Evolutionary conservation across 352 stramenopile species (phyloP).

Genomic region (Nothophytophthora sp.): DNA sequence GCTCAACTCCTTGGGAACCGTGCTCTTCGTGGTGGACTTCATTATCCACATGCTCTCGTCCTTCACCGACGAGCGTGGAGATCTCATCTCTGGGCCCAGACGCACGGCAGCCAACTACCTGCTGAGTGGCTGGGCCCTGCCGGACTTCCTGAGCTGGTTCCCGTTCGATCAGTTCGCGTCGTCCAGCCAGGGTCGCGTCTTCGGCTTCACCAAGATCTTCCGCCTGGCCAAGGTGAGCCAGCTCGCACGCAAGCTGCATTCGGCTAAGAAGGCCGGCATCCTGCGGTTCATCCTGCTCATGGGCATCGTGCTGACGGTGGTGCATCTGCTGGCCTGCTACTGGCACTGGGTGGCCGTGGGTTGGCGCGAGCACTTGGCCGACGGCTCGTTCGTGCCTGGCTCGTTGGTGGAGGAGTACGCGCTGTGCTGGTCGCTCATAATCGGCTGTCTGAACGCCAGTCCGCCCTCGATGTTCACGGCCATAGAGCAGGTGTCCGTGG

Average conservation of each 20-base stretch:
- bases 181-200: conserved; percentile 39
- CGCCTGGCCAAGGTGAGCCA: conserved; percentile 72
- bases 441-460: conserved; percentile 67
- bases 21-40: conserved; percentile 61
- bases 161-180: conserved; percentile 51
- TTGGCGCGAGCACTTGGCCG: conserved; percentile 41
- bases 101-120: conserved; percentile 54
- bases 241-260: conserved; percentile 52
- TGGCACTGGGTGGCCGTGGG: conserved; percentile 57
- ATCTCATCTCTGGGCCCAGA: conserved; percentile 45
- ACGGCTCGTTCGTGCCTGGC: conserved; percentile 21
- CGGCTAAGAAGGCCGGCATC: conserved; percentile 66
- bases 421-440: conserved; percentile 53
- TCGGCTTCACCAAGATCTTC: conserved; percentile 69
- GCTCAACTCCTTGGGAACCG: conserved; percentile 40
- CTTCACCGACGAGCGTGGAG: conserved; percentile 48
- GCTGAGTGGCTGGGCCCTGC: conserved; percentile 50
- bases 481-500: conserved; percentile 54
- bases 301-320: conserved; percentile 53
- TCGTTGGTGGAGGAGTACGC: conserved; percentile 42
- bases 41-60: conserved; percentile 56
- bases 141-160: conserved; percentile 73
- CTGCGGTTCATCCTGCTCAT: conserved; percentile 55
- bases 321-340: conserved; percentile 59
- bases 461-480: conserved; percentile 54